These are phyloP conservation scores for Garcia nutans DNA, from an alignment of 345 rosid species.

Conservation along the genomic window DNA sequence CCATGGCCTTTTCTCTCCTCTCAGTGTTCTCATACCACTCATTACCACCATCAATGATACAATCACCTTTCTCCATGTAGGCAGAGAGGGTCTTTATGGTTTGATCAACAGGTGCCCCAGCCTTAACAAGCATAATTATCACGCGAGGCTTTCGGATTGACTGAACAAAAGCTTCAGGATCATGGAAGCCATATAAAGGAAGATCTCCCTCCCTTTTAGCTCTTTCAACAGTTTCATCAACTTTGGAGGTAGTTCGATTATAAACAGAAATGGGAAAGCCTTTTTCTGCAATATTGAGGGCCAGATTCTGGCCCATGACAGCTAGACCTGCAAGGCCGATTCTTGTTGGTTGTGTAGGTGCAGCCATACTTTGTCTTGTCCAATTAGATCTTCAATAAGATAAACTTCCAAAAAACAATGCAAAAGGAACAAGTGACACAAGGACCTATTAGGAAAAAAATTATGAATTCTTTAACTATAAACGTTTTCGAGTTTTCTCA, in stretches of 20 bases:
- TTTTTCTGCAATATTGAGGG: slow-evolving; percentile 91
- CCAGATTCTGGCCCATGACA: slow-evolving; percentile 97
- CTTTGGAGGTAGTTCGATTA: slow-evolving; percentile 85
- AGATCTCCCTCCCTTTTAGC: slow-evolving; percentile 83
- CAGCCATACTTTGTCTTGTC: slow-evolving; percentile 56
- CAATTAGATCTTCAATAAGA: slow-evolving; percentile 19
- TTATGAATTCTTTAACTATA: neutral
- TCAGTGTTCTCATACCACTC: slow-evolving; percentile 98
- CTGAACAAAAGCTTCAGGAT: slow-evolving; percentile 72
- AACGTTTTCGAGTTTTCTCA: neutral
- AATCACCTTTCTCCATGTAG: slow-evolving; percentile 87
- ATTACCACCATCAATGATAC: slow-evolving; percentile 94
- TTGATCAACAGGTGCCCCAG: slow-evolving; percentile 90
- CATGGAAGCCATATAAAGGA: slow-evolving; percentile 79
- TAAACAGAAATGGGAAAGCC: slow-evolving; percentile 96
- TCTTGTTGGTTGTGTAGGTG: slow-evolving; percentile 53
- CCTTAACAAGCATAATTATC: slow-evolving; percentile 93
- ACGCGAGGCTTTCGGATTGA: slow-evolving; percentile 91
- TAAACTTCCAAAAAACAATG: neutral
- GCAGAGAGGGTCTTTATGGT: slow-evolving; percentile 85
- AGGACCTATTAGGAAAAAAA: neutral
- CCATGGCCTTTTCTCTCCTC: slow-evolving; percentile 73
- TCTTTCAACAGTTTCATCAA: slow-evolving; percentile 85
- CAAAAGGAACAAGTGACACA: neutral
- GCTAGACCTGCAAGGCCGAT: slow-evolving; percentile 95